Percentiles rank a stretch among this genome's conserved stretches.
Evolutionary conservation across 371 early-diverging fungal species (phyloP).

Genomic region (Chytridium lagenaria): DNA sequence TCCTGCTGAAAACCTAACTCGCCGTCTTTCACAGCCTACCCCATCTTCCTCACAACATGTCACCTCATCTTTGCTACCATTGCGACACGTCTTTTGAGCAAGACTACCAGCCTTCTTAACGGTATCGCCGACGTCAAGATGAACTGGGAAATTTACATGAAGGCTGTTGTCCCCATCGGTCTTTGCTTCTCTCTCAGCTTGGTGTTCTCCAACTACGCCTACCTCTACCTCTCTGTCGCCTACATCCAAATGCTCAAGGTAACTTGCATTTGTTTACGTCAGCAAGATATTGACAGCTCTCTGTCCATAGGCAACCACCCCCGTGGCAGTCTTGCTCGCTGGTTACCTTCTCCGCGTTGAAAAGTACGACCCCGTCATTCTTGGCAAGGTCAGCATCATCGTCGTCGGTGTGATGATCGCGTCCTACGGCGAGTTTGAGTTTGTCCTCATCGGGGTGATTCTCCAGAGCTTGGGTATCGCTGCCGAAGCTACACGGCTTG

Average conservation of each 20-base stretch:
- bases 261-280: not conserved
- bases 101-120: conserved; percentile 35
- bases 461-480: conserved; percentile 36
- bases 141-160: conserved; percentile 17
- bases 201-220: conserved; percentile 44
- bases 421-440: conserved; percentile 42
- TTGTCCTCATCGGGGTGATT: conserved; percentile 34
- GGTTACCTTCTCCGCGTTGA: conserved; percentile 22
- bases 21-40: conserved; percentile 32
- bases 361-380: conserved; percentile 19
- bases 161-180: conserved; percentile 42
- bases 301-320: conserved; percentile 38
- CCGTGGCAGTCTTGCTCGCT: conserved; percentile 38
- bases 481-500: conserved; percentile 41
- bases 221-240: conserved; percentile 42
- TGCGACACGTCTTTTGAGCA: conserved; percentile 35
- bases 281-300: not conserved
- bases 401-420: conserved; percentile 47
- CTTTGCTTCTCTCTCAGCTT: conserved; percentile 37
- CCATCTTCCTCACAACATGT: conserved; percentile 46
- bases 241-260: conserved; percentile 51
- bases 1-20: not conserved
- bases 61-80: conserved; percentile 45
- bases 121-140: conserved; percentile 33
- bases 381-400: conserved; percentile 35